Evolutionary conservation across 176 grass and related monocot genomes (phyloP).

Genomic region (Carex myosuroides): DNA sequence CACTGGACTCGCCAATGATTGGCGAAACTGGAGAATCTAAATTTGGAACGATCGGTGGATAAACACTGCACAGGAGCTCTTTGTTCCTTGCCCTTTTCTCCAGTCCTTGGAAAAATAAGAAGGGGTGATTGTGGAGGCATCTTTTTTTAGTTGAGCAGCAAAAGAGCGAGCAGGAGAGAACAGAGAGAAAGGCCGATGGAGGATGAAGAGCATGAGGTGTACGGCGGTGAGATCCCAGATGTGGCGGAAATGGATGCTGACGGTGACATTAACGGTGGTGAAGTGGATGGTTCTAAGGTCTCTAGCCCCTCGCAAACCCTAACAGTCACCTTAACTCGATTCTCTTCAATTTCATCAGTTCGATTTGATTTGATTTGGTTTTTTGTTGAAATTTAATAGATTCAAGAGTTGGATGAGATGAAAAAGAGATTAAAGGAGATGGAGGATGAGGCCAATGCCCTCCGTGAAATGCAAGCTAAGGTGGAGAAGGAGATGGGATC

Average conservation of each 20-base stretch:
- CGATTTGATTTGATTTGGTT: background rate
- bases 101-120: background rate
- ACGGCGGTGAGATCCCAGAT: constrained; percentile 37
- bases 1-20: background rate
- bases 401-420: constrained; percentile 34
- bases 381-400: background rate
- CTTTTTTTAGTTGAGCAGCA: background rate
- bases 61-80: background rate
- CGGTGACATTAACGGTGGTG: constrained; percentile 15
- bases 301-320: background rate
- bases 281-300: constrained; percentile 25
- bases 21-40: background rate
- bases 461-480: constrained; percentile 39
- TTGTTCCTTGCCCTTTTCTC: background rate
- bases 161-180: background rate
- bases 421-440: constrained; percentile 40
- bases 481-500: constrained; percentile 43
- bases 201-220: constrained; percentile 37
- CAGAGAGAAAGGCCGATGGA: constrained; percentile 8
- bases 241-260: constrained; percentile 35
- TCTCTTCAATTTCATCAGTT: background rate
- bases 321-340: background rate
- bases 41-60: background rate
- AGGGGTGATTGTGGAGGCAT: background rate
- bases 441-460: constrained; percentile 37